Base-by-base conservation (phyloP, 352 stramenopile genomes). In the Pythium vanterpoolii region DNA sequence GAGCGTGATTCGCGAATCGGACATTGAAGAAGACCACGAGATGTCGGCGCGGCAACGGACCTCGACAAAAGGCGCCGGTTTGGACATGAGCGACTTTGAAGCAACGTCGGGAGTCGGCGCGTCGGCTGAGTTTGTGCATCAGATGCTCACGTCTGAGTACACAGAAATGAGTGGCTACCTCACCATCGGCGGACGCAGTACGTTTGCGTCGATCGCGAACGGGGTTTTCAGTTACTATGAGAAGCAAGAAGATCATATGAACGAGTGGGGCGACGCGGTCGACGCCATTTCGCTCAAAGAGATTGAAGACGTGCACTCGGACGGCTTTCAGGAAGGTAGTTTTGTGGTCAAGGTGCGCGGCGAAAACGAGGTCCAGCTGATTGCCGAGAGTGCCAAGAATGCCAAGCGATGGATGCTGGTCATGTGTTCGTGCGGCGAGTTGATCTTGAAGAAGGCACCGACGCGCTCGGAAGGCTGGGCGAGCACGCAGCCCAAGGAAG, bases 211-310 rank as follows among this genome's bases (percentile, higher is more conserved):
- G 2, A 95, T 95, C 33, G 82, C 83, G 1, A 89, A 82, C 34
- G 84, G 84, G n/a, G 77, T 95, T 9, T 91, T 95, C 54, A 87
- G 83, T 31, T 95, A 93, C 60, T 95, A 93, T 47, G 84, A 87
- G n/a, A 78, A 79, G 1, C 78, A 92, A 31, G 79, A 87, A 38
- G 83, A 93, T 56, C 83, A 89, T 33, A 74, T 89, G 56, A 87
- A 83, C 50, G 83, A 95, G 43, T 95, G 86, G 86, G 86, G 86
- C 0, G 82, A 95, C 33, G 79, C 83, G 9, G 78, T 95, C 31
- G 83, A 93, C 49, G 83, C 86, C 1, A 91, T 95, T 28, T 84
- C 80, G 5, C 66, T 95, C 8, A 84, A 84, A 54, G 69, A 86
- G 42, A 85, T 95, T 19, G 73, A 87, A 45, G 79, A 89, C 31